Conservation (phyloP, 2,329 filamentous ascomycete genomes). For the Dryadomyces sulphureus region DNA sequence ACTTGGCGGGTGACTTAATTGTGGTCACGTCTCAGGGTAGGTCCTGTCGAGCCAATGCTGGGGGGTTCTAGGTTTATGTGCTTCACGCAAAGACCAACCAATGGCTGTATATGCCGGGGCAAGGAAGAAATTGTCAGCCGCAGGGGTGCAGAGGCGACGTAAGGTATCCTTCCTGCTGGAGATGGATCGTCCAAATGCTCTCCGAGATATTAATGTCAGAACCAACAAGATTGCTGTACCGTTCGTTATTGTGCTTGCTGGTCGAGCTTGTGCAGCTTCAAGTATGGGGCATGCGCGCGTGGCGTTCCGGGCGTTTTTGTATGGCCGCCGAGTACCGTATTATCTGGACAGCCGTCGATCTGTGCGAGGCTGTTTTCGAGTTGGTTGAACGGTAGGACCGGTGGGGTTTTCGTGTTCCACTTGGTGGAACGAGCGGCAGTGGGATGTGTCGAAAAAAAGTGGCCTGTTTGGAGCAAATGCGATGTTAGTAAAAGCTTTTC, state of each 20-base stretch:
- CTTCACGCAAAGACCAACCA: not conserved
- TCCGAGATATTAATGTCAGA: no score
- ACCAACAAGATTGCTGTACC: no score
- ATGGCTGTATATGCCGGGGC: not conserved
- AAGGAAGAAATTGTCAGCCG: no score
- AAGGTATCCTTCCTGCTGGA: no score
- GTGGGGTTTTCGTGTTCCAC: not conserved
- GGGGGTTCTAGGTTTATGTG: no score
- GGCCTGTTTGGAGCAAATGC: not conserved
- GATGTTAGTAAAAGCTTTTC: not conserved
- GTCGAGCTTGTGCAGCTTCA: no score
- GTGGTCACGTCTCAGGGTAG: not conserved
- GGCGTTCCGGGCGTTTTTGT: not conserved
- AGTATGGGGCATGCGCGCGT: no score
- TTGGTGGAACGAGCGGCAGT: not conserved
- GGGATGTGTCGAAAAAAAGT: not conserved
- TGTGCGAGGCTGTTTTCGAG: not conserved
- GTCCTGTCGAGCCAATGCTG: not conserved
- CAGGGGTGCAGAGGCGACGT: no score
- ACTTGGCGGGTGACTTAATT: not conserved
- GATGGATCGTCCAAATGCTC: no score
- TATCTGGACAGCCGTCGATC: not conserved
- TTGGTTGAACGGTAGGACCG: not conserved
- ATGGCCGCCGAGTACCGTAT: not conserved
- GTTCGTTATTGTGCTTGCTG: no score